Conservation (phyloP, 1,284 basidiomycete species). For the Porogramme epimiltina region DNA sequence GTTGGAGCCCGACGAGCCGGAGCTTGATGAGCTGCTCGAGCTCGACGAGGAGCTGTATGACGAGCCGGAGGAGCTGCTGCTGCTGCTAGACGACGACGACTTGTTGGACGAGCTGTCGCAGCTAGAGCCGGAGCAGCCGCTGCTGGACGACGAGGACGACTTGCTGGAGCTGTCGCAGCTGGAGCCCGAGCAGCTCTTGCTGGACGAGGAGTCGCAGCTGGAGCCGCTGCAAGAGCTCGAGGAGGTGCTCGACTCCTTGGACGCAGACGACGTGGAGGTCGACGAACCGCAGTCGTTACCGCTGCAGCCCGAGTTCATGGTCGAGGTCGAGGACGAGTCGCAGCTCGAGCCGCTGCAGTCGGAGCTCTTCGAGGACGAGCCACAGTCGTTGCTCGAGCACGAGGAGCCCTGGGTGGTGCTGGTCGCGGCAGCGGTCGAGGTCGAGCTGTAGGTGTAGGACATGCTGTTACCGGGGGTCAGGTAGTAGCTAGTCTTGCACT, state of each 20-base stretch:
- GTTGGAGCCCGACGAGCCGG: conserved; percentile 5
- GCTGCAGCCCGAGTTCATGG: background rate
- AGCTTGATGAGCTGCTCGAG: background rate
- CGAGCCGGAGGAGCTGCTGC: background rate
- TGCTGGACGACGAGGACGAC: background rate
- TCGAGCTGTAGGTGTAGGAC: conserved; percentile 49
- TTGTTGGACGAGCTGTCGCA: background rate
- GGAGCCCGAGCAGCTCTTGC: background rate
- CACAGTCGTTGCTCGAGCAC: conserved; percentile 5
- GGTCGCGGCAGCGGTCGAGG: conserved; percentile 10
- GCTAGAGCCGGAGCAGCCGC: conserved; percentile 5
- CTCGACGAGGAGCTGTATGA: no score
- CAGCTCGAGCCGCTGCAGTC: conserved; percentile 5
- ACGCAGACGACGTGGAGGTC: conserved; percentile 1
- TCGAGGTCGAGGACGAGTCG: background rate
- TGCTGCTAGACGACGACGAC: conserved; percentile 5
- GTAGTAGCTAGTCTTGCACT: conserved; percentile 63
- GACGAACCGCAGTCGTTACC: background rate
- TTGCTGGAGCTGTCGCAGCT: background rate
- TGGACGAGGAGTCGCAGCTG: background rate
- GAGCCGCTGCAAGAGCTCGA: conserved; percentile 6
- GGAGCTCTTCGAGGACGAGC: background rate
- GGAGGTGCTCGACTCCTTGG: conserved; percentile 3
- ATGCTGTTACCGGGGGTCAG: conserved; percentile 52
- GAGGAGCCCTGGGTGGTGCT: background rate